phyloP scores from a whole-genome alignment of 495 filamentous ascomycete genomes.

The Aspergillus baeticus region DNA sequence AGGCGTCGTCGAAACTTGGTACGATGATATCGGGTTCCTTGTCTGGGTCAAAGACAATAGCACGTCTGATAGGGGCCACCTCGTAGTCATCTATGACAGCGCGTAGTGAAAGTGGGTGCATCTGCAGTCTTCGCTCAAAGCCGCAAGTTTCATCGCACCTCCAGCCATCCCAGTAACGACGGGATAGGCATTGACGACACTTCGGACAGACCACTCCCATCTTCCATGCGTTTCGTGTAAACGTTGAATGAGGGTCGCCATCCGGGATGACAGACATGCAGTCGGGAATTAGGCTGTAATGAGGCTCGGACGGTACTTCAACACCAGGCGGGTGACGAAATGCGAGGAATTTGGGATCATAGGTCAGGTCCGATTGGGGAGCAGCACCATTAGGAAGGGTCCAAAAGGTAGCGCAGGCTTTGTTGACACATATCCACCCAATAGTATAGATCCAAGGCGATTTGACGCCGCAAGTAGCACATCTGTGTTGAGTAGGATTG shows the following conservation, averaged over 20 bases:
- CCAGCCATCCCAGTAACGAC: conserved; percentile 65
- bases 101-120: conserved; percentile 36
- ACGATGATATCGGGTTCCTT: not conserved
- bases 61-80: conserved; percentile 24
- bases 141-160: conserved; percentile 54
- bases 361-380: conserved; percentile 41
- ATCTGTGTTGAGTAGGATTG: conserved; percentile 28
- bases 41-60: conserved; percentile 15
- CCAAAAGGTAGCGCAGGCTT: conserved; percentile 59
- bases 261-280: conserved; percentile 37
- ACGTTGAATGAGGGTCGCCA: conserved; percentile 24
- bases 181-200: conserved; percentile 64
- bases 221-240: conserved; percentile 47
- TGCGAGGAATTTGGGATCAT: conserved; percentile 57
- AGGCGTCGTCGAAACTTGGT: conserved; percentile 20
- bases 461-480: conserved; percentile 37
- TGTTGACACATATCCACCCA: conserved; percentile 72
- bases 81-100: conserved; percentile 34
- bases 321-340: conserved; percentile 36
- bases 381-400: conserved; percentile 21
- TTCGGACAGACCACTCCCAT: conserved; percentile 70
- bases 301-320: conserved; percentile 34
- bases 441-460: conserved; percentile 48
- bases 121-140: conserved; percentile 36
- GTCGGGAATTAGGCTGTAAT: conserved; percentile 34